These are phyloP conservation scores for Colletotrichum sp. DNA, from an alignment of 2,329 filamentous ascomycete genomes.

Conservation along the genomic window DNA sequence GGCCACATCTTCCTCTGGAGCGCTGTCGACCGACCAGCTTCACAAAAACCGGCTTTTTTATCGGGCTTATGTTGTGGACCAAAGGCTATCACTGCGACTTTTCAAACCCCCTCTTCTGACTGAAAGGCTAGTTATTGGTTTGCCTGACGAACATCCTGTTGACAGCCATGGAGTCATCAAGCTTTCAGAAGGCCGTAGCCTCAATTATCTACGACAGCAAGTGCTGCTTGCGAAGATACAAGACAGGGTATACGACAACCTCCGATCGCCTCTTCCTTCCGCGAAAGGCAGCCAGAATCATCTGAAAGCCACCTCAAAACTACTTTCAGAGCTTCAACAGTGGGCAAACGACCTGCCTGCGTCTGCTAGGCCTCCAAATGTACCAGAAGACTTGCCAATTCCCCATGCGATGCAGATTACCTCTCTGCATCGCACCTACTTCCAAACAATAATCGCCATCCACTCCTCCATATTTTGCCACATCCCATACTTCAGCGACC, in stretches of 20 bases:
- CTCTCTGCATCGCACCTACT: background rate
- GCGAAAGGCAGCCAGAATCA: fast-evolving
- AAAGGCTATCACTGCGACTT: background rate
- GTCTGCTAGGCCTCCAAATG: background rate
- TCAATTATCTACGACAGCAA: background rate
- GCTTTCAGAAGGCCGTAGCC: fast-evolving
- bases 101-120: background rate
- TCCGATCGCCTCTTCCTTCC: background rate
- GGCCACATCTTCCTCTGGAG: background rate
- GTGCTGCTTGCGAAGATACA: background rate
- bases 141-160: fast-evolving
- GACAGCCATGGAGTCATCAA: background rate
- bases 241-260: fast-evolving
- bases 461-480: background rate
- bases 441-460: background rate
- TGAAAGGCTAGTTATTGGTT: fast-evolving
- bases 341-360: background rate
- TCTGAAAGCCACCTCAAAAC: background rate
- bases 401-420: fast-evolving
- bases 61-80: background rate
- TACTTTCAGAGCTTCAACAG: background rate
- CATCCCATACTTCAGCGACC: background rate
- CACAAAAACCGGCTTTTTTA: background rate
- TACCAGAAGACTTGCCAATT: background rate
- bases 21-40: fast-evolving